Base-by-base conservation (phyloP, 108 stramenopile genomes). In the Cyclotella distinguenda region DNA sequence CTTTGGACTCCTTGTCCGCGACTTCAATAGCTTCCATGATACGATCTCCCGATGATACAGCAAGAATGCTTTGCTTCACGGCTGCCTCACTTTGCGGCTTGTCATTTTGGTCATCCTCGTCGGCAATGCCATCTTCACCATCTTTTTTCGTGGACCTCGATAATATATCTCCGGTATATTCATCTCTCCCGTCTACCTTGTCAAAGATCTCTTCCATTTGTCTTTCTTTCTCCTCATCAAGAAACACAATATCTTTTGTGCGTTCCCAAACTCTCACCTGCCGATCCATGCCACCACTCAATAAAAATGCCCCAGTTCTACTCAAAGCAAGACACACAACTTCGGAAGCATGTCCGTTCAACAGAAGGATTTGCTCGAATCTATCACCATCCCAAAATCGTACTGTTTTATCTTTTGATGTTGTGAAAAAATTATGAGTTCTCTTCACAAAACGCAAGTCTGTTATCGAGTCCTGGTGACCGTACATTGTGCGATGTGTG, bases 301-400 rank as follows among this genome's bases (percentile, higher is more conserved):
- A 64, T 9, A 97, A 80, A 58, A 88, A 96, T 5, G 90, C 88
- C 9, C 95, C 97, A 39, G 94, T 96, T 7, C 78, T 42, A 34
- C 90, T 86, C 6, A 97, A 67, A 9, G 91, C 89, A 26, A 98
- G 69, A 40, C 84, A 79, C 73, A 92, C 95, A 6, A 96, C 95
- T 79, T 95, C 94, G 15, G 87, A 86, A 33, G 60, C 72, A 72
- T 99, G 97, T 4, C 97, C 97, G 55, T 79, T 69, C 27, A 96
- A 78, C 7, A 88, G 60, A 2, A 96, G 86, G 55, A 98, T 93
- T 75, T 96, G 93, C 63, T 97, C 91, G 78, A 98, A 98, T 30
- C 91, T 74, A 80, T 98, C 99, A 4, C 84, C 97, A 67, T 99
- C 99, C 99, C 99, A 99, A 70, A 88, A 96, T 50, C 95, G 70